Base-by-base conservation (phyloP, 2,329 filamentous ascomycete species). In the Sporothrix brasiliensis region DNA sequence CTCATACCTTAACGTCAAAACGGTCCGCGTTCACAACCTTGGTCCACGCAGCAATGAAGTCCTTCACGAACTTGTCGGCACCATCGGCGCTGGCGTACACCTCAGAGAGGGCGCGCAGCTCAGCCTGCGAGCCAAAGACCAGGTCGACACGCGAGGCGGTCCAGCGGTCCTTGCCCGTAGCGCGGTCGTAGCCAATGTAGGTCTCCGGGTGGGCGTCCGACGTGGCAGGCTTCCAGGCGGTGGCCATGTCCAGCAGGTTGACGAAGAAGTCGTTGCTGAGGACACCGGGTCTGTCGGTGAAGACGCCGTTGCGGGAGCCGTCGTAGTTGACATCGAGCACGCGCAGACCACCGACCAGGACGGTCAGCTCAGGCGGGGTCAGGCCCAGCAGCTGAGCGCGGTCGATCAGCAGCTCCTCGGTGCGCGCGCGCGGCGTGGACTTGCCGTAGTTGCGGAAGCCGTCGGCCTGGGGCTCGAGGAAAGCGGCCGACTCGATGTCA, bases 231-330 rank as follows among this genome's bases (percentile, higher is more conserved):
- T 87, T 88, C 91, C 91, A 93, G 27, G 80, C 82, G 7, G 86
- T 91, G 79, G 80, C 81, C 76, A 85, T 86, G 76, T 92, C 90
- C 30, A 94, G 86, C 1, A 94, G 83, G 81, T 93, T 93, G 79
- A 92, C 86, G 77, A 94, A 94, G 85, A 92, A 94, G 81, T 93
- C 91, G 80, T 91, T 93, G 77, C 88, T 91, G 75, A 94, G 83
- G 75, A 87, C 80, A 54, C 91, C 91, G 0, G 90, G 89, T 9
- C 83, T 83, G 75, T 84, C 83, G 70, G 91, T 94, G 76, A 93
- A 84, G 71, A 93, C 85, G 71, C 91, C 91, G 71, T 87, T 80
- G 30, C 82, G 77, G 0, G 90, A 92, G 54, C 88, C 88, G 75
- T 93, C 90, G 73, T 84, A 92, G 83, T 93, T 94, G 78, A 86